Conservation (phyloP, 2,329 filamentous ascomycete species). For the Hypoxylon sp. region DNA sequence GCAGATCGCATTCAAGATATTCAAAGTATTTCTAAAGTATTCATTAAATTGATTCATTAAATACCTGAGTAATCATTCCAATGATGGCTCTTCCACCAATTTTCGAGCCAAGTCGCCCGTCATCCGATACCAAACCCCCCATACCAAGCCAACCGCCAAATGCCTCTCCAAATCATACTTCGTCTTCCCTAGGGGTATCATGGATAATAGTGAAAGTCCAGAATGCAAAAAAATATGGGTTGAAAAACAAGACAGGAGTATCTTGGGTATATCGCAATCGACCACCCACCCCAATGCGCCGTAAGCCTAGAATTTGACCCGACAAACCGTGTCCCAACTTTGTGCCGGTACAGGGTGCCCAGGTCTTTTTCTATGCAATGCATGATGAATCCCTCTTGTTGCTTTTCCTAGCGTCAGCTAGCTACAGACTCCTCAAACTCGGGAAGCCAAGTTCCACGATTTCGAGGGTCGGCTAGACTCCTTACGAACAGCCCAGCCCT, state of each 20-base stretch:
- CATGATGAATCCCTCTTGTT: constrained; percentile 21
- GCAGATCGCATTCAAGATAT: background rate
- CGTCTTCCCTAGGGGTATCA: constrained; percentile 53
- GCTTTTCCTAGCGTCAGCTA: background rate
- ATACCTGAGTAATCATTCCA: background rate
- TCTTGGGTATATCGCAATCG: constrained; percentile 43
- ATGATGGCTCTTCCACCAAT: background rate
- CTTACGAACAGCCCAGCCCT: constrained; percentile 82
- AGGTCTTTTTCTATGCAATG: constrained; percentile 25
- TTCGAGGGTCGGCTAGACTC: constrained; percentile 54
- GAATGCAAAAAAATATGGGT: constrained; percentile 44
- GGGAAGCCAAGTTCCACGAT: constrained; percentile 41
- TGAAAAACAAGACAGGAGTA: constrained; percentile 30
- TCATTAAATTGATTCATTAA: constrained; percentile 6
- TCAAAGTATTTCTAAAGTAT: background rate
- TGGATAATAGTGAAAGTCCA: constrained; percentile 51
- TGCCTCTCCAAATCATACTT: constrained; percentile 28
- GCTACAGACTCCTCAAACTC: constrained; percentile 27
- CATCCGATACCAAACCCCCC: background rate
- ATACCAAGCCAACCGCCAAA: constrained; percentile 17
- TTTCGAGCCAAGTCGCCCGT: background rate
- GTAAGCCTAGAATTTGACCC: constrained; percentile 34
- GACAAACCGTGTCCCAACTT: constrained; percentile 2
- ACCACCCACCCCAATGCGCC: constrained; percentile 44
- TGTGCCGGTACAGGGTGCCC: background rate